Evolutionary conservation across 257 asterid species (phyloP), one percentile per base, ranked within the genome.

Genomic region (Nicotiana noctiflora): DNA sequence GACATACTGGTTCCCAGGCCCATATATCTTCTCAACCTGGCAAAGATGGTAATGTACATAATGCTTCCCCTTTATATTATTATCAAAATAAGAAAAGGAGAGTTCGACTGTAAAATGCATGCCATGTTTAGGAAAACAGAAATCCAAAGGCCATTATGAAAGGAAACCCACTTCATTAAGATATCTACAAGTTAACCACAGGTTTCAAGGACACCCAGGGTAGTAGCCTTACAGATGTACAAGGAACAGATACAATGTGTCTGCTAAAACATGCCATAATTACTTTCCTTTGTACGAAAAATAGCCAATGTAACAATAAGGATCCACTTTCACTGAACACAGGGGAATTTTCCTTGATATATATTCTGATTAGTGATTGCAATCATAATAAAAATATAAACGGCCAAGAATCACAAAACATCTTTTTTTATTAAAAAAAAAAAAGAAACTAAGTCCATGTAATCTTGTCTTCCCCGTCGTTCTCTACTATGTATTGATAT

Each of bases 1-100:
- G 77, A 95, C 99, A 87, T 91, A 95, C 92, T 95, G 98, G 83
- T 95, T 95, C 86, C 99, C 98, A 81, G 98, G 99, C 83, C 99
- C 99, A 85, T 86, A 92, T 84, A 95, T 89, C 92, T 95, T 95
- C 82, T 93, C 98, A 85, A 92, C 97, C 98, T 93, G 86, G 84
- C 64, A 79, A 17, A 91, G 17, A 78, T 67, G 65, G 44, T 64
- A 84, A 49, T 66, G 57, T 40, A 72, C 80, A 83, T n/a, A 51
- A 62, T 77, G 67, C 65, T 75, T 72, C 23, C 40, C 77, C 15
- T 23, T 72, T 44, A 70, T 10, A 49, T 25, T 82, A 83, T 72
- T 19, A 75, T 63, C 55, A 68, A 55, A 76, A 59, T 72, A 79
- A 34, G 75, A 44, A 51, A n/a, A 51, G 23, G 8, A 64, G 51